Evolutionary conservation across 2,329 filamentous ascomycete genomes (phyloP), one percentile per base, ranked within the genome.

Genomic region (Arthrinium phaeospermum): DNA sequence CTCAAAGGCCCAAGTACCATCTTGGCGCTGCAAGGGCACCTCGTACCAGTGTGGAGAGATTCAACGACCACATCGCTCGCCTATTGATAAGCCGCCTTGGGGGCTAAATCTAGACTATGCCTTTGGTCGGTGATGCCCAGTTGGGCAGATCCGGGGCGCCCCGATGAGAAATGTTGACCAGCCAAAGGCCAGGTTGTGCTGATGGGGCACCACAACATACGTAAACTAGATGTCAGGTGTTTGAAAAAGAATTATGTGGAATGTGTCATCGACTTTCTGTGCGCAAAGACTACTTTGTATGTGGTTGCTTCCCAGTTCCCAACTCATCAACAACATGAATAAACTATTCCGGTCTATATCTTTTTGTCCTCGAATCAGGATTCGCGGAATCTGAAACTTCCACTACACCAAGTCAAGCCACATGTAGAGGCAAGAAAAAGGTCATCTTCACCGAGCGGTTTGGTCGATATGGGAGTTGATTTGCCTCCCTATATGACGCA

Each of bases 21-120:
- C 68, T 70, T 57, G 68, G 68, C 68, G 41, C 46, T 57, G 37
- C 46, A 57, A 34, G 44, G 27, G 47, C 10, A 16, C 16, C 27
- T 19, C 45, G 24, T 46, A 34, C 44, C 13, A 22, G 30, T 37
- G 16, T 37, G 53, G 53, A 34, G 27, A 34, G 1, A 61, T 37
- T 22, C 30, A n/a, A 22, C 53, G 3, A 22, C 53, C 19, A 61
- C 57, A 14, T 13, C 57, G 19, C 19, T 41, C 8, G 34, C 10
- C 14, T 41, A 24, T 34, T 24, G 34, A 22, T 41, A 13, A 64
- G 1, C 8, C 45, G 22, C 67, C 16, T 37, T 27, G 27, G 67
- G 45, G 34, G 16, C 45, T 30, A 49, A 49, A 47, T 27, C 45
- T 34, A 69, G 27, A 13, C 45, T 27, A 27, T 1, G 24, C 45